Base-by-base conservation (phyloP, 139 green algal genomes). In the Axilococcus clingmanii region DNA sequence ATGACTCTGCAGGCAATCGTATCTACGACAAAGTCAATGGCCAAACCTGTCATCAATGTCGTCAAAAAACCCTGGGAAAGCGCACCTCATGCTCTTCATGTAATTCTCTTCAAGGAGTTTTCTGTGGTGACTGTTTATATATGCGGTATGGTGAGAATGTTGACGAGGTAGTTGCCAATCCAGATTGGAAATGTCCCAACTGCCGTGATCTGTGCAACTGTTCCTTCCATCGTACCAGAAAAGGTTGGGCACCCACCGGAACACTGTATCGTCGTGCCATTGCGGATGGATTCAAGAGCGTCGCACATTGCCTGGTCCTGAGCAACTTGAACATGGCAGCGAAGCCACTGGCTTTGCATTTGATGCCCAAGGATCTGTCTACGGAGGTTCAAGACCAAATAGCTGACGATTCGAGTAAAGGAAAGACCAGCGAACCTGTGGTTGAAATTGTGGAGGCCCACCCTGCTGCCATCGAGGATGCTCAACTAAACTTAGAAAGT, bases 191-290 rank as follows among this genome's bases (percentile, higher is more conserved):
- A 23, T 91, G 82, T 66, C 82, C 82, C 7, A 35, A 64, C 12
- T 91, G 82, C 61, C 56, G 81, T 15, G 82, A 80, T 48, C 66
- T 91, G 20, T 91, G 82, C 72, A 91, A 90, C 71, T 91, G 82
- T 66, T 76, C 59, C 41, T 72, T 82, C 55, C 79, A 84, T 66
- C 65, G 79, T 20, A 61, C 55, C 40, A 52, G 55, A 32, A 46
- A 47, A 16, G 79, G 79, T 35, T 82, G 70, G 79, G 57, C 65
- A n/a, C 69, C 78, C 37, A 86, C 80, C 1, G 75, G 75, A 16
- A 51, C 64, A 17, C 55, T 82, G 15, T 88, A 85, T 62, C 67
- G 69, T 45, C 33, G 30, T 7, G 75, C 70, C 20, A 51, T 69
- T 19, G 57, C 51, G 7, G 36, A 63, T 32, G 78, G 74, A 16